Base-by-base conservation (phyloP, 2,329 filamentous ascomycete genomes). In the Aspergillus sojae region DNA sequence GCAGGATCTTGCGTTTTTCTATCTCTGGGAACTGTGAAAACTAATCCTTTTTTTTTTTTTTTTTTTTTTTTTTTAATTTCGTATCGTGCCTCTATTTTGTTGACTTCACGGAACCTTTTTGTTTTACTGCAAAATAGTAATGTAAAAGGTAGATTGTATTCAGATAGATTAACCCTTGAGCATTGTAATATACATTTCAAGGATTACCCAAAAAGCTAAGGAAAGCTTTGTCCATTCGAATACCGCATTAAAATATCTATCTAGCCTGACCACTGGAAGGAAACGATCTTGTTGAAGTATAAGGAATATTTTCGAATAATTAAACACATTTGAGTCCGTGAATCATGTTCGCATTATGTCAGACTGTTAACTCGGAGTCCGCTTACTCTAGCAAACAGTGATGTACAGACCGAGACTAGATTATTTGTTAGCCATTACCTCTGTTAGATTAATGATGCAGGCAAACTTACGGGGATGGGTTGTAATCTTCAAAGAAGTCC, bases 401-500 rank as follows among this genome's bases (percentile, higher is more conserved):
- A 81, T 75, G 68, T 71, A 81, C 45, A 81, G 71, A 63, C 79
- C 79, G 55, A 81, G 70, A 55, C 77, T 79, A 62, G 11, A 23
- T 67, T 60, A 39, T 34, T 50, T 23, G 52, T 70, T 68, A 70
- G 64, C 58, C 1, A 34, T 26, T 30, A 4, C 52, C 61, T 21
- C 45, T 9, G 16, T 41, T 60, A 5, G 4, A 16, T 26, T 1
- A 60, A 10, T 1, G n/a, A 36, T 14, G 26, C 54, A 26, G 48
- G 21, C 19, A 32, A 58, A 78, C 78, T 75, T 72, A 80, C 78
- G 83, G 79, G 65, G 78, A 75, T 11, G 81, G 81, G 70, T 88
- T 89, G 68, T 80, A 89, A 72, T 91, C 87, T 77, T 91, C 83
- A 78, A 90, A 89, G 76, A 84, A 91, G 61, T 84, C 76, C 45